Evolutionary conservation across 441 rosid genomes (phyloP), one percentile per base, ranked within the genome.

Genomic region (Corymbia calophylla): DNA sequence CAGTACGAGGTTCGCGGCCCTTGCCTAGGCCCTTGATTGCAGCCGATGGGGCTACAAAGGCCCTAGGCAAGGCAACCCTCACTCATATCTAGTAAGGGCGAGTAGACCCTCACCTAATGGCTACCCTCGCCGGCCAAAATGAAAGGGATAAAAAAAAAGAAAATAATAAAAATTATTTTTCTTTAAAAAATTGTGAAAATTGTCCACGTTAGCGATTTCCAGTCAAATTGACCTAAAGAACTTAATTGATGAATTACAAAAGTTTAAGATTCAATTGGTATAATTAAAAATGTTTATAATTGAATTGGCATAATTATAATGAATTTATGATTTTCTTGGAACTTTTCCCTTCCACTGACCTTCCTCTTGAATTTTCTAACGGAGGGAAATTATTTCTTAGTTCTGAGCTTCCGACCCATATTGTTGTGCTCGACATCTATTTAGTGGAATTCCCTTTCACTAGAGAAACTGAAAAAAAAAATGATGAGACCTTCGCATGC

Each of bases 1-100:
- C 0, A 0, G 14, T 1, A 58, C 10, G n/a, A 58, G 62, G 29
- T 14, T 13, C 62, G 9, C 14, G 0, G 6, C 62, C 62, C 44
- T 39, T 6, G 1, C 44, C 44, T 39, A 39, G 44, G 44, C 44
- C 44, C 44, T 39, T 39, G 44, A 39, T 39, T 39, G 44, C 44
- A 5, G 44, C 44, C 44, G 44, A 39, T 39, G 44, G 44, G 44
- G 44, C 44, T 39, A 39, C 44, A 6, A 39, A 39, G 44, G 44
- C 44, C 44, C 44, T 39, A 39, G 5, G 44, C 44, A 39, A 39
- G 44, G 44, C 44, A 39, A 39, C 44, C 44, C 44, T 39, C 44
- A 39, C 44, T 39, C 44, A 39, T 39, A 5, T 39, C 44, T 39
- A 4, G 6, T 1, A 0, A 56, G 29, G 62, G 29, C 29, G 13